Base-by-base conservation (phyloP, 768 basidiomycete species). In the Pisolithus marmoratus region DNA sequence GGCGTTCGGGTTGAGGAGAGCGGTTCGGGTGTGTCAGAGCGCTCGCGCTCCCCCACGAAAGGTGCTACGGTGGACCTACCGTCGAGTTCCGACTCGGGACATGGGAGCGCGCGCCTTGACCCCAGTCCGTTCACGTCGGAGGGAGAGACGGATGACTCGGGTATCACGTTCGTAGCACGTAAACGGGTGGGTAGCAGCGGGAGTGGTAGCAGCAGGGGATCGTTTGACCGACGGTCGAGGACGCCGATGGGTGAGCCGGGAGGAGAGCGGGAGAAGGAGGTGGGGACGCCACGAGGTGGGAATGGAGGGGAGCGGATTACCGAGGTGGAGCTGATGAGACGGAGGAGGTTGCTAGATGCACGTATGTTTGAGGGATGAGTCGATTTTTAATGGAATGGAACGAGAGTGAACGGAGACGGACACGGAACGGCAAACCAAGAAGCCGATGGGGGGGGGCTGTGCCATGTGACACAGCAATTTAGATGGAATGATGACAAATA, bases 261-360 rank as follows among this genome's bases (percentile, higher is more conserved):
- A 22, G 46, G n/a, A 31, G 11, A 50, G 6, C 46, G 63, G 5
- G 62, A 55, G 22, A 56, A 59, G 49, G 64, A 68, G 67, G 69
- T 55, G n/a, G 54, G 64, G 2, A 70, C 63, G 1, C 67, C 66
- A 2, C 58, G 66, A 2, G 57, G 20, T 9, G 58, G 58, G 1
- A 68, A 57, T 66, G 80, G 58, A 14, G 84, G 86, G 17, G 82
- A 84, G 56, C 83, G 81, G 38, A 90, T 89, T 51, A 77, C 79
- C n/a, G 88, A 91, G 67, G 78, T 73, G 19, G 89, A 90, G 67
- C 66, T 92, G 64, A 85, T 94, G 76, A 72, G 84, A 60, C 76
- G 92, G 59, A 79, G 87, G 48, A 79, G 91, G 60, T 64, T 94
- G 64, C 72, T 94, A 49, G 86, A 88, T 58, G 77, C 84, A 48